Evolutionary conservation across 768 basidiomycete species (phyloP).

Genomic region (Suillus decipiens): DNA sequence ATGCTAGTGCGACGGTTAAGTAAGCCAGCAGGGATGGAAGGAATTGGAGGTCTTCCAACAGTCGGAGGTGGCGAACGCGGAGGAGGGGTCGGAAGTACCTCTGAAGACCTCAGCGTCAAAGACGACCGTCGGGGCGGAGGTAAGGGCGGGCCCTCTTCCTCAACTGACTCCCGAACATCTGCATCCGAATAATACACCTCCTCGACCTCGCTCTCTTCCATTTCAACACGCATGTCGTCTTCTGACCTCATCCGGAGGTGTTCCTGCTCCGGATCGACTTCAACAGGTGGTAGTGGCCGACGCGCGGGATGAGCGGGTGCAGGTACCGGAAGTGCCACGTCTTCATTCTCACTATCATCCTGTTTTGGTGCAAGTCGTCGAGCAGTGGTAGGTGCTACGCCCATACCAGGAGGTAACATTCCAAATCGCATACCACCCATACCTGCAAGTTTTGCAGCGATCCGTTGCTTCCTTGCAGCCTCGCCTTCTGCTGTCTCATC

Average conservation of each 20-base stretch:
- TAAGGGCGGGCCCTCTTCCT: constrained; percentile 50
- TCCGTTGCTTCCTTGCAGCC: constrained; percentile 53
- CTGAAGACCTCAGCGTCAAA: constrained; percentile 23
- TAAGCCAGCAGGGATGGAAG: constrained; percentile 33
- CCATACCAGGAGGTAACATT: constrained; percentile 43
- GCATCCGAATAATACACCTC: constrained; percentile 63
- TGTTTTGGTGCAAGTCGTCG: constrained; percentile 19
- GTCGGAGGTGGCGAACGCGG: constrained; percentile 37
- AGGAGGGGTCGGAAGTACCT: constrained; percentile 49
- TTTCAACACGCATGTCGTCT: constrained; percentile 65
- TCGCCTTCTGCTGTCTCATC: constrained; percentile 63
- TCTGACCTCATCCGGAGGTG: constrained; percentile 44
- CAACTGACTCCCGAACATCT: constrained; percentile 39
- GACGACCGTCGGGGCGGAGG: constrained; percentile 50
- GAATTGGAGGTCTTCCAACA: constrained; percentile 40
- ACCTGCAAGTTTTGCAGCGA: constrained; percentile 53
- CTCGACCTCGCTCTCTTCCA: constrained; percentile 73
- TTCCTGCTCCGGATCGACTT: constrained; percentile 10
- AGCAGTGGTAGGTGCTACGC: constrained; percentile 19
- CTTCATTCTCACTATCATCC: constrained; percentile 35
- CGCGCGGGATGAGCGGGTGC: constrained; percentile 35
- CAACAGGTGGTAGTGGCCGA: constrained; percentile 25
- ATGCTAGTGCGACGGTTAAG: constrained; percentile 42
- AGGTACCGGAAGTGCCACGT: constrained; percentile 27
- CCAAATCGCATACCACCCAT: constrained; percentile 62